Conservation (phyloP, 1,284 basidiomycete species). For the Cutaneotrichosporon curvatum region DNA sequence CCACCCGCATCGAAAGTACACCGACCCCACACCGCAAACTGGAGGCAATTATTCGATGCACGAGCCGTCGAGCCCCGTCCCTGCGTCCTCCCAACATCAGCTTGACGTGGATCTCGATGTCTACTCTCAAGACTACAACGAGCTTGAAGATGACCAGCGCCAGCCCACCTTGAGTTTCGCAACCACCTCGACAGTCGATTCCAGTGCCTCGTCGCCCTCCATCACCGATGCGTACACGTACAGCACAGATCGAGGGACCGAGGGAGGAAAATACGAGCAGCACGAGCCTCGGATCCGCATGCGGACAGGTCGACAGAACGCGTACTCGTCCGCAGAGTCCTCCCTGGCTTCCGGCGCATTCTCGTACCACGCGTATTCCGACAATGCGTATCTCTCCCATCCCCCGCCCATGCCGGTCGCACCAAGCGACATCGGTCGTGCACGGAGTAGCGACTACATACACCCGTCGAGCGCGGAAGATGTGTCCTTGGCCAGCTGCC, state of each 20-base stretch:
- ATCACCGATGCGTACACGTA: conserved; percentile 29
- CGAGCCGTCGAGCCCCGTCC: conserved; percentile 11
- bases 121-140: conserved; percentile 26
- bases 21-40: conserved; percentile 31
- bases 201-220: conserved; percentile 34
- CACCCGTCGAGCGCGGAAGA: neutral
- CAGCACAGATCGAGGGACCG: conserved; percentile 13
- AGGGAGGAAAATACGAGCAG: conserved; percentile 11
- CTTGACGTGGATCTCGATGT: conserved; percentile 40
- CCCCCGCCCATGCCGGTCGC: conserved; percentile 34
- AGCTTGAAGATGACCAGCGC: conserved; percentile 24
- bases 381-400: conserved; percentile 24
- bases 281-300: conserved; percentile 31
- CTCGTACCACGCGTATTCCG: conserved; percentile 32
- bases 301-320: conserved; percentile 32
- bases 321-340: conserved; percentile 43
- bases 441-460: neutral
- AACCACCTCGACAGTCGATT: conserved; percentile 40
- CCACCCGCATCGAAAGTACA: conserved; percentile 33
- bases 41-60: conserved; percentile 7
- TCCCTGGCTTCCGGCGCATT: conserved; percentile 36
- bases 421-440: conserved; percentile 13
- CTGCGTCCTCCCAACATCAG: conserved; percentile 14
- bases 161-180: conserved; percentile 43
- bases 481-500: neutral